Conservation (phyloP, 352 stramenopile genomes). For the Phytophthora meadii region DNA sequence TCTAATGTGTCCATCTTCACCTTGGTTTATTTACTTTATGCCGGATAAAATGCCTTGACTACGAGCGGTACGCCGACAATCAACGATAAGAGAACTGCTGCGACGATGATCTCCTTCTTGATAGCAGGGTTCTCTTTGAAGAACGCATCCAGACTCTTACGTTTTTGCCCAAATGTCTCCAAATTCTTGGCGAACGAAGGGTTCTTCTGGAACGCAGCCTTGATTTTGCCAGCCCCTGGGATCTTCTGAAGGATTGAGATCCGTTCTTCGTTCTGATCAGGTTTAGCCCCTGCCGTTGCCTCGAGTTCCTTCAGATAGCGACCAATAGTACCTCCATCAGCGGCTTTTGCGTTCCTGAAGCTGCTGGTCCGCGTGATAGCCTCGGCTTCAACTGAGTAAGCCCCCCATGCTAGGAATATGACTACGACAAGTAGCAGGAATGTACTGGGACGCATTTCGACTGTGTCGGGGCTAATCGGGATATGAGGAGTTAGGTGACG, state of each 20-base stretch:
- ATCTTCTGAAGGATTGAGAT: conserved; percentile 4
- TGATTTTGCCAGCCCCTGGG: background rate
- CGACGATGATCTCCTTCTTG: conserved; percentile 31
- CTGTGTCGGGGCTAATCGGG: background rate
- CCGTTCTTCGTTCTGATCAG: conserved; percentile 11
- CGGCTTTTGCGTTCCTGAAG: background rate
- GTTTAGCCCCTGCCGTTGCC: no score
- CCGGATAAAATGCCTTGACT: conserved; percentile 25
- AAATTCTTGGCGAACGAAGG: conserved; percentile 1
- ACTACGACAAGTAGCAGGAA: conserved; percentile 3
- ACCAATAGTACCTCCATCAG: background rate
- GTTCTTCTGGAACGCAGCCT: conserved; percentile 11
- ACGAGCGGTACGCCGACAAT: conserved; percentile 11
- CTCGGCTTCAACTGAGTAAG: background rate
- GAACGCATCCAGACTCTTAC: conserved; percentile 7
- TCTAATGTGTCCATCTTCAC: background rate
- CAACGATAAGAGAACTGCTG: conserved; percentile 14
- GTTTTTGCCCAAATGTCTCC: conserved; percentile 1
- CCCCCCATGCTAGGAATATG: background rate
- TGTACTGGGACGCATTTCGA: conserved; percentile 3
- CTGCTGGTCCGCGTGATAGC: background rate
- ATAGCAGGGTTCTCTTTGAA: conserved; percentile 29
- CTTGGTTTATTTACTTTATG: background rate
- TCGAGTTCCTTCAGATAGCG: conserved; percentile 16
- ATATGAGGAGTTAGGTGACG: background rate